Base-by-base conservation (phyloP, 371 early-diverging fungal genomes). In the Actinomucor elegans region DNA sequence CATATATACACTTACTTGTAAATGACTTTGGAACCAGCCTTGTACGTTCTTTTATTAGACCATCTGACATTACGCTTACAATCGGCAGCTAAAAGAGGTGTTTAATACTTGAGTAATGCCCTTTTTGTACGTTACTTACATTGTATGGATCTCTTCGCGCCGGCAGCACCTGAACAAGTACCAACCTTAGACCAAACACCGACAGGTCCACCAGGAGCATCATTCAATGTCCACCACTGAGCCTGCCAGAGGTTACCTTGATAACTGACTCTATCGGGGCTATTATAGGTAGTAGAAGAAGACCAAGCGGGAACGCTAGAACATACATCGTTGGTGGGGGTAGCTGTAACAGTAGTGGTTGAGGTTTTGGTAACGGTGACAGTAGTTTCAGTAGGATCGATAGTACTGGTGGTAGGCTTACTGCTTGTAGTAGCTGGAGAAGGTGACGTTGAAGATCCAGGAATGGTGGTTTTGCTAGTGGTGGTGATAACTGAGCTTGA, bases 181-280 rank as follows among this genome's bases (percentile, higher is more conserved):
- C 59, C 61, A 8, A 52, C 24, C 27, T 50, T 31, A 0, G 35
- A 35, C 77, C 77, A 76, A 12, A 68, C 73, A 29, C 61, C 64
- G 5, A 52, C 27, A 5, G 35, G n/a, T n/a, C 69, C 58, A 29
- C 64, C 66, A 37, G 76, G 77, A 18, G 34, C 23, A 53, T 82
- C 80, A 28, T 53, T 61, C 38, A 64, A 59, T n/a, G 79, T 69
- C 80, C 80, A 79, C 80, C 80, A 80, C 37, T 59, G 41, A 53
- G 74, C 75, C 28, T 62, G 58, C 70, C 65, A 80, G 11, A 79
- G 36, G 31, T 54, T 54, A 10, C 61, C 62, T 14, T 59, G 42
- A 55, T 79, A 75, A 21, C 64, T 62, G 9, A 76, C 80, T 35
- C 57, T 55, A 42, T 32, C 47, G 0, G 61, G 66, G 15, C 49